Base-by-base conservation (phyloP, 768 basidiomycete species). In the Trametopsis cervina region DNA sequence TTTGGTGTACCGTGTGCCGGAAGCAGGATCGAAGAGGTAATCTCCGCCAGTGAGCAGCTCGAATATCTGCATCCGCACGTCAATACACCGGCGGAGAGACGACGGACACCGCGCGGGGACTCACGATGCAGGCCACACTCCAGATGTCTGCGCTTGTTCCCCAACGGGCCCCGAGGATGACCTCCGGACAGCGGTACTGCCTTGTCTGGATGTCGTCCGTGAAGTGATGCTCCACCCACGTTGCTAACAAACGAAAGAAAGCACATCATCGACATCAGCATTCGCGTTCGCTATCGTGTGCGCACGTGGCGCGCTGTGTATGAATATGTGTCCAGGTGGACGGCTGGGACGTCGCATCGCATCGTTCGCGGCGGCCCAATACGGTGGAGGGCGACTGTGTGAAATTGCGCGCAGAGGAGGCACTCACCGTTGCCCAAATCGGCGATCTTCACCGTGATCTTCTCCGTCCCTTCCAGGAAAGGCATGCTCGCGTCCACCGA, bases 191-290 rank as follows among this genome's bases (percentile, higher is more conserved):
- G 22, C 96, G 81, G 64, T 98, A 98, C 60, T 98, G 96, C 60
- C 95, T 71, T 22, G 96, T 99, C 69, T 98, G 88, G 57, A 97
- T 98, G 59, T 97, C 96, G 66, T 99, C 95, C 37, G 96, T 98
- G 55, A 98, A 99, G 62, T 98, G 96, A 56, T 97, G 89, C 59
- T 95, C 89, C 24, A 80, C 80, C 88, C 88, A 89, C 1, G 88
- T 90, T 9, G 88, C 88, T 84, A 57, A 33, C 37, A 44, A 42
- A 42, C 26, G 40, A 4, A 44, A 40, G 42, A 18, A 41, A 41
- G 35, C 40, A 37, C 46, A 49, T 37, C 15, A 47, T 33, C 29
- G 15, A 15, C 29, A 7, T 40, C 43, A 49, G 40, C 33, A 48
- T 51, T 35, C 29, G 15, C 29, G 29, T 33, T 33, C 29, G 29